Conservation (phyloP, 495 filamentous ascomycete genomes). For the Penicillium soppii region DNA sequence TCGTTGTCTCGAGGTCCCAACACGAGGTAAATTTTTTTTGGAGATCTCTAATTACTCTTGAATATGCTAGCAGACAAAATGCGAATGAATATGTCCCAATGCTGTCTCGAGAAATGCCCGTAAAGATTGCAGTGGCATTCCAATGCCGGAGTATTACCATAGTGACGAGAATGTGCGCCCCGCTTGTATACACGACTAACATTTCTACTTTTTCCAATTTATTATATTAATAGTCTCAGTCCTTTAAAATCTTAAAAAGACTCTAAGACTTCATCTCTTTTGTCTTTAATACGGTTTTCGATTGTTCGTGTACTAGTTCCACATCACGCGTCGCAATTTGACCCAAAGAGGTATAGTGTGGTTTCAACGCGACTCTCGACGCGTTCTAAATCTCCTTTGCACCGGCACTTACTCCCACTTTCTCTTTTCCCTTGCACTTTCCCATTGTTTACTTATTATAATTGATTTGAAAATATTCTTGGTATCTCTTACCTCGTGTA, state of each 20-base stretch:
- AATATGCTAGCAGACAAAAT: too few species aligned
- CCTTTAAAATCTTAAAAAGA: background rate
- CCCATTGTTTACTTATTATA: too few species aligned
- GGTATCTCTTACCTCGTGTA: slow-evolving; percentile 27
- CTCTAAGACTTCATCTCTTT: background rate
- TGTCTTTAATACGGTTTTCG: background rate
- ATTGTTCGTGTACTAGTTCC: background rate
- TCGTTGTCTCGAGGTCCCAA: too few species aligned
- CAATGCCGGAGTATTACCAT: slow-evolving; percentile 30
- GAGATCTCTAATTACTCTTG: too few species aligned
- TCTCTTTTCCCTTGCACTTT: slow-evolving; percentile 10
- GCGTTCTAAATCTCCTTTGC: slow-evolving; percentile 13
- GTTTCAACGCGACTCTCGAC: slow-evolving; percentile 18
- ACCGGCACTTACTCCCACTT: slow-evolving; percentile 6
- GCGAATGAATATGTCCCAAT: background rate
- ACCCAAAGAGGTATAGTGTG: slow-evolving; percentile 14
- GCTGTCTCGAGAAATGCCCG: background rate
- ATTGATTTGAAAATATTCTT: too few species aligned
- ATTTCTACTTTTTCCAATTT: background rate
- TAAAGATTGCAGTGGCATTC: slow-evolving; percentile 14
- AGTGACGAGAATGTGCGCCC: slow-evolving; percentile 29
- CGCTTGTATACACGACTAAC: background rate
- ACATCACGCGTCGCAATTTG: slow-evolving; percentile 5
- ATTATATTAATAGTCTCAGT: background rate
- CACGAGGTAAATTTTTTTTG: too few species aligned